Percentiles rank a stretch among this genome's conserved stretches.
Conservation (phyloP, 805 yeast species). For the Barnettozyma botsteinii region DNA sequence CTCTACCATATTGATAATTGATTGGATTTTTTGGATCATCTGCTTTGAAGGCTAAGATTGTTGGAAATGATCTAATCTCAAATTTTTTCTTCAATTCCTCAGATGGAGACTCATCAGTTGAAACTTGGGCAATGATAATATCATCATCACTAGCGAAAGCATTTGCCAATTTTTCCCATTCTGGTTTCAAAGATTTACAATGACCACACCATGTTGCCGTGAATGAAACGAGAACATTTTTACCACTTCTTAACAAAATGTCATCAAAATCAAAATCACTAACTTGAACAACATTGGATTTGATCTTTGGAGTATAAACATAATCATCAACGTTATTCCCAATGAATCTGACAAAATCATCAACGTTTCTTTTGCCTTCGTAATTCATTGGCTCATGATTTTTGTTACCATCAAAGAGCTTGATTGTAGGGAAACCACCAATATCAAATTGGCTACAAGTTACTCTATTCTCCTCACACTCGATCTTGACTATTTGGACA, state of each 20-base stretch:
- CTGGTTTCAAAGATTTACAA: slow-evolving; percentile 44
- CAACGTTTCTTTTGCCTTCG: slow-evolving; percentile 66
- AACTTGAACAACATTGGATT: slow-evolving; percentile 23
- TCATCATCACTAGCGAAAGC: slow-evolving; percentile 32
- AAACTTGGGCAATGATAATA: slow-evolving; percentile 39
- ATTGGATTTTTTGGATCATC: slow-evolving; percentile 29
- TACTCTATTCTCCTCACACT: slow-evolving; percentile 86
- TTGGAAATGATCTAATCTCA: slow-evolving; percentile 43
- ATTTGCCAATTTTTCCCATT: slow-evolving; percentile 41
- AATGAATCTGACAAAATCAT: slow-evolving; percentile 63
- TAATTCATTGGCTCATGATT: slow-evolving; percentile 56
- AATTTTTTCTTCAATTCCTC: slow-evolving; percentile 36
- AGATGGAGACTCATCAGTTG: slow-evolving; percentile 38
- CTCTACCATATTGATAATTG: slow-evolving; percentile 34
- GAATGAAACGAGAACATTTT: slow-evolving; percentile 28
- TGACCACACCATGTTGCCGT: slow-evolving; percentile 54
- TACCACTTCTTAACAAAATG: slow-evolving; percentile 26
- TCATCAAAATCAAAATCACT: slow-evolving; percentile 31
- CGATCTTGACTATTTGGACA: slow-evolving; percentile 78
- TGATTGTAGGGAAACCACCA: slow-evolving; percentile 87
- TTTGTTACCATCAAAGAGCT: slow-evolving; percentile 71
- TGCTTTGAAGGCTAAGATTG: slow-evolving; percentile 40
- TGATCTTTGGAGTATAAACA: slow-evolving; percentile 23
- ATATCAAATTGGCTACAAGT: slow-evolving; percentile 60
- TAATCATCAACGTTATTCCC: slow-evolving; percentile 32